Percentiles rank a stretch among this genome's conserved stretches.
Conservation (phyloP, 306 rosid genomes). For the Inga leiocalycina region DNA sequence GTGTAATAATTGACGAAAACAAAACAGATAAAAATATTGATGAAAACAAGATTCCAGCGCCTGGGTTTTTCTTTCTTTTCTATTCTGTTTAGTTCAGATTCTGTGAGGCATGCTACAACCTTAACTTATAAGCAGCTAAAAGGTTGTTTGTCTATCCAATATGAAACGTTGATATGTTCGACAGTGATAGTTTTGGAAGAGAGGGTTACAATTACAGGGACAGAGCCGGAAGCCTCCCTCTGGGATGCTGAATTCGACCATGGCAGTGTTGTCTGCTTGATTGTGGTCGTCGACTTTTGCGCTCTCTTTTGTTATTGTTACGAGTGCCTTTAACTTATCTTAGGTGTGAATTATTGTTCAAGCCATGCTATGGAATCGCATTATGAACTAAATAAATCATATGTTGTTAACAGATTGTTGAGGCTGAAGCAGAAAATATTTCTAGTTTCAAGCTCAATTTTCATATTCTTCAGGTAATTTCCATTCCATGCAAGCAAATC, state of each 20-base stretch:
- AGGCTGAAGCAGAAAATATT: neutral
- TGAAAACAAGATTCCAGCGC: neutral
- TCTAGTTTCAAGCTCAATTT: conserved; percentile 18
- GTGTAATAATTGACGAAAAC: neutral
- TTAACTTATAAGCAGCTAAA: neutral
- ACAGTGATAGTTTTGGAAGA: neutral
- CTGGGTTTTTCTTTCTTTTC: neutral
- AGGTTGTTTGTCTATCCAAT: neutral
- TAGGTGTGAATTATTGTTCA: neutral
- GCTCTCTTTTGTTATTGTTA: neutral
- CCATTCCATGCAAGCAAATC: conserved; percentile 2
- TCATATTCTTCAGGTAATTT: conserved; percentile 22
- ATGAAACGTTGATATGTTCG: neutral
- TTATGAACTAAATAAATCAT: conserved; percentile 2
- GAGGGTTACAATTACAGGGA: neutral
- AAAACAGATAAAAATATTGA: neutral
- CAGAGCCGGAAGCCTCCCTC: neutral
- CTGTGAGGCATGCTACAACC: neutral
- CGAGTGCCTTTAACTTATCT: neutral
- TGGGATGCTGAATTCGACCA: neutral
- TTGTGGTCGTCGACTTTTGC: neutral
- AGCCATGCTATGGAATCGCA: neutral
- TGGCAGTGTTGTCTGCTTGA: neutral
- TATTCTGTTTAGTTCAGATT: neutral
- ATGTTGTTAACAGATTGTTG: neutral